These are phyloP conservation scores for Penicillium hesseltinei DNA, from an alignment of 2,329 filamentous ascomycete genomes.

Conservation along the genomic window DNA sequence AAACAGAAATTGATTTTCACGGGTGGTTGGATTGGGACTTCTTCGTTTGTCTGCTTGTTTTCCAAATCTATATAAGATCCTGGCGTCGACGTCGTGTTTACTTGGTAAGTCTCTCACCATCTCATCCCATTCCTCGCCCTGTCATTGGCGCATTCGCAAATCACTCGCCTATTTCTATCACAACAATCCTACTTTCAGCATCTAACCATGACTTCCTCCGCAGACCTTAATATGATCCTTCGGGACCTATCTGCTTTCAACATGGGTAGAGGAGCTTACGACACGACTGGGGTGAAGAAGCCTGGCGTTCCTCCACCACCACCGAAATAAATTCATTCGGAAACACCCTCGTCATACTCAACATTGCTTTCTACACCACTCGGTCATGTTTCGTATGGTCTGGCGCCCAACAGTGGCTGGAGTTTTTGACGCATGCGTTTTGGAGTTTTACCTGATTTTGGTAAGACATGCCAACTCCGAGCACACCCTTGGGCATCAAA, in stretches of 20 bases:
- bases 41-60: conserved; percentile 20
- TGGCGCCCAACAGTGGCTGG: conserved; percentile 27
- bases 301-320: conserved; percentile 47
- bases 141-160: not conserved
- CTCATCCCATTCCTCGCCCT: conserved; percentile 20
- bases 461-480: conserved; percentile 22
- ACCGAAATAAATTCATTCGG: conserved; percentile 32
- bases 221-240: conserved; percentile 43
- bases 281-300: conserved; percentile 53
- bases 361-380: conserved; percentile 23
- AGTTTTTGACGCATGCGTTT: conserved; percentile 28
- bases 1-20: conserved; percentile 3
- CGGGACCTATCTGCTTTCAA: conserved; percentile 44
- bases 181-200: not conserved
- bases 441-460: conserved; percentile 27
- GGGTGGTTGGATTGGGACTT: conserved; percentile 27
- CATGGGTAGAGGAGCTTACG: conserved; percentile 53
- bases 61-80: conserved; percentile 24
- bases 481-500: conserved; percentile 23
- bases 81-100: conserved; percentile 21
- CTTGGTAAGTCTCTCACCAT: conserved; percentile 20
- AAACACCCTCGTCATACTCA: conserved; percentile 18
- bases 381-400: conserved; percentile 16
- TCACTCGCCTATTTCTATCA: not conserved
- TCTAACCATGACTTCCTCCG: conserved; percentile 33